Base-by-base conservation (phyloP, 1,284 basidiomycete genomes). In the Inonotus hispidus region DNA sequence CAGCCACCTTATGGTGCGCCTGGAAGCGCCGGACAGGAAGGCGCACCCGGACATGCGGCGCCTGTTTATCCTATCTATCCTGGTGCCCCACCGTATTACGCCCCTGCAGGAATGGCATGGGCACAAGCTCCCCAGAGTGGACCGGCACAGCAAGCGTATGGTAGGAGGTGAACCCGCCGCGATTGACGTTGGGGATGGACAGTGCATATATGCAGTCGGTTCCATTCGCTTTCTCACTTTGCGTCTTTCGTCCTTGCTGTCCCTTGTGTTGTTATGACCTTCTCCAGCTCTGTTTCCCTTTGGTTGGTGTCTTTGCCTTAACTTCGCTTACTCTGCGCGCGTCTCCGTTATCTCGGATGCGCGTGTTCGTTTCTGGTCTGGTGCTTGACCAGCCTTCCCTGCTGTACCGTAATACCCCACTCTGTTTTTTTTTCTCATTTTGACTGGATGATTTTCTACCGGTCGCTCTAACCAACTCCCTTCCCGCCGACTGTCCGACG, bases 91-190 rank as follows among this genome's bases (percentile, higher is more conserved):
- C 19, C 13, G 3, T 57, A 61, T 46, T 59, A 62, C 41, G 35
- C 50, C 11, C 59, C 56, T 16, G 53, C 61, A 21, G 56, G 56
- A 6, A 60, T 59, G 54, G 41, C 46, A 6, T 60, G 53, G 53
- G 53, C 16, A 10, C 53, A 53, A 27, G n/a, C 58, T 16, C 21
- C 37, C 11, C 56, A 57, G n/a, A 58, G 62, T 19, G 54, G 58
- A 11, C 56, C 25, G n/a, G 45, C 29, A 11, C 56, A 45, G 53
- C 19, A 39, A 10, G 21, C 41, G 35, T 41, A 41, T 23, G 52
- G 37, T 16, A 55, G 53, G 53, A 45, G 53, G 38, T 39, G 37
- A 55, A 55, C n/a, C 35, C 2, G 41, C 32, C 11, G n/a, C 11
- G n/a, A 19, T 38, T n/a, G n/a, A 10, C 13, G 23, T 10, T 41